Percentiles rank a stretch among this genome's conserved stretches.
phyloP scores from a whole-genome alignment of 176 grass and related monocot species.

The Areca catechu region DNA sequence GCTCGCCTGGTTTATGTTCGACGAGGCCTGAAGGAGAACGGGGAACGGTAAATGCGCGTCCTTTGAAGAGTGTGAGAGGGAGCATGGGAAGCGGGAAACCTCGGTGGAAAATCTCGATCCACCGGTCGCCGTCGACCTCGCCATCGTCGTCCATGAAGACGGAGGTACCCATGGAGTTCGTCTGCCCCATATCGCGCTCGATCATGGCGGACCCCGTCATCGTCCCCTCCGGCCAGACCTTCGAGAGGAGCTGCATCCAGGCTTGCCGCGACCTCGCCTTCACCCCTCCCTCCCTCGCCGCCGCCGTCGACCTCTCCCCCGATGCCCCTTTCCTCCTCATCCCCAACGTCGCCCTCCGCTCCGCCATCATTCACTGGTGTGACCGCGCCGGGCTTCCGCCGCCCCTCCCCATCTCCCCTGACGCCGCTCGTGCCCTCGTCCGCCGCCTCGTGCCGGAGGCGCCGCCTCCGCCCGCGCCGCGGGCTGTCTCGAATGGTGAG shows the following conservation, averaged over 20 bases:
- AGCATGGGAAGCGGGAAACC: no score
- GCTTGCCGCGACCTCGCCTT: conserved; percentile 30
- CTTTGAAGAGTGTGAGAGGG: no score
- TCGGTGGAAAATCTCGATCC: no score
- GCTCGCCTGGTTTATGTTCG: no score
- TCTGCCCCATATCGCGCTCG: conserved; percentile 30
- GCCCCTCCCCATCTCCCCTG: conserved; percentile 19
- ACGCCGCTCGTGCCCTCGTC: conserved; percentile 19
- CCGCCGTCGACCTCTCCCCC: conserved; percentile 8
- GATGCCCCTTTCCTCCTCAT: conserved; percentile 16
- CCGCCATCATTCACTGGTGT: conserved; percentile 35
- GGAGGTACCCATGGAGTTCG: conserved; percentile 19
- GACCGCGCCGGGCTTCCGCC: conserved; percentile 19
- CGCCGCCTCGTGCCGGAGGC: conserved; percentile 11
- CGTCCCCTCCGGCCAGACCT: conserved; percentile 33
- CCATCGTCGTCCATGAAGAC: no score
- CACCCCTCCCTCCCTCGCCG: conserved; percentile 21
- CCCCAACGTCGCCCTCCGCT: conserved; percentile 31
- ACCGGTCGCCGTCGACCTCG: no score
- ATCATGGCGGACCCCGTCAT: conserved; percentile 54
- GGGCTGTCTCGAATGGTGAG: neutral
- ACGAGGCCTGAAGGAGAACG: no score
- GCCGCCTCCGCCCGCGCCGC: neutral
- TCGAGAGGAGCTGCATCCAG: conserved; percentile 41
- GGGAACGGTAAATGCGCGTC: no score